These are phyloP conservation scores for Thalassiosira profunda DNA, from an alignment of 108 stramenopile genomes.

Conservation along the genomic window DNA sequence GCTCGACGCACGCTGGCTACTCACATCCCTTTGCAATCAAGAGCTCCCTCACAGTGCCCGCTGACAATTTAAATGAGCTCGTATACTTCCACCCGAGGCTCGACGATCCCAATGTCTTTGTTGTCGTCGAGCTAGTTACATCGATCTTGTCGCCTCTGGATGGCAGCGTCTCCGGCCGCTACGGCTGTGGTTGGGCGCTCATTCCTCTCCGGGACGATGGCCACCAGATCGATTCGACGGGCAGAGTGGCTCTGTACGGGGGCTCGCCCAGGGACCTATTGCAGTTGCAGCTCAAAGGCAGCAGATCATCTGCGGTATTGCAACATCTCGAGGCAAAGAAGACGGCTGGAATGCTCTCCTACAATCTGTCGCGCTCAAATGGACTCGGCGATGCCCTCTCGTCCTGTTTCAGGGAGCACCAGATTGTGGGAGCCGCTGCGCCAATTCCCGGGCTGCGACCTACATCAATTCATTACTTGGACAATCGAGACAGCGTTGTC, in stretches of 20 bases:
- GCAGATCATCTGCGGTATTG: not conserved
- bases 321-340: not conserved
- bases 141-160: not conserved
- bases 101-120: constrained; percentile 12
- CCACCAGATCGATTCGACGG: no score
- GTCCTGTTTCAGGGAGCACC: constrained; percentile 11
- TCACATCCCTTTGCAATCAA: constrained; percentile 9
- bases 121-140: constrained; percentile 22
- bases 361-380: not conserved
- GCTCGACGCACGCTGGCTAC: constrained; percentile 24
- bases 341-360: not conserved
- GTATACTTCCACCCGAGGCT: constrained; percentile 22
- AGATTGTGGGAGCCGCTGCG: constrained; percentile 20
- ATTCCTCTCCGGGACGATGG: constrained; percentile 3
- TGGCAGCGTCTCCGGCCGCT: constrained; percentile 2
- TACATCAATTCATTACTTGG: constrained; percentile 25
- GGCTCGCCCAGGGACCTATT: not conserved
- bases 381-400: not conserved
- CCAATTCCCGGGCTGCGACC: constrained; percentile 1
- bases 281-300: not conserved
- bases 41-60: not conserved
- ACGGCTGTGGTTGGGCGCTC: constrained; percentile 27
- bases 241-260: not conserved
- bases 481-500: constrained; percentile 6
- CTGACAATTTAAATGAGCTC: constrained; percentile 17